Evolutionary conservation across 2,329 filamentous ascomycete species (phyloP), one percentile per base, ranked within the genome.

Genomic region (Daldinia eschscholtzii): DNA sequence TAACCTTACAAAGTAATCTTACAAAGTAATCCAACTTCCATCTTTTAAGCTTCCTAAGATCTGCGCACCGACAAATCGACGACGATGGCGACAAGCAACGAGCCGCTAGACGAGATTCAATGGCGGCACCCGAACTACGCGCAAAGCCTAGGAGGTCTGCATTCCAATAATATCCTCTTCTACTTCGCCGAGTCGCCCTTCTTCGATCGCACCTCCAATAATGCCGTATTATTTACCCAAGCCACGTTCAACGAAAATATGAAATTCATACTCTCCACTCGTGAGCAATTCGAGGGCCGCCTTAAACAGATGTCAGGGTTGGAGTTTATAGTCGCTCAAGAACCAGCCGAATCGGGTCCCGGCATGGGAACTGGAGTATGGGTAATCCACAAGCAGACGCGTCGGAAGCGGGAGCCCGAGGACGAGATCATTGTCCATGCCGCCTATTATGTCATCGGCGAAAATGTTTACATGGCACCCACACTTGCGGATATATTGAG

Each of bases 111-210:
- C 78, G 89, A 92, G 81, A 90, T 91, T 68, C 87, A 89, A 83
- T 92, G 89, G 89, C 84, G 83, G 67, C 84, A 85, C 41, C 87
- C 87, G 20, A 79, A 79, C 56, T 80, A 82, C 48, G 81, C 85
- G 52, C 81, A 83, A 56, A 77, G 80, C 52, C 86, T 88, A 82
- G 85, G 83, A 69, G 86, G 88, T 76, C 84, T 92, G 58, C 89
- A 92, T 79, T 87, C 83, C 72, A 91, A 91, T 77, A 85, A 85
- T 52, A 83, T 92, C 67, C 86, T 91, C 66, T 89, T 87, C 81
- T 92, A 92, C 81, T 91, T 92, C 72, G 86, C 88, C 72, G 82
- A 86, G 68, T 91, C 89, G 67, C 89, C 89, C 26, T 92, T 91
- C 80, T 92, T 88, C 80, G 89, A 91, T 78, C 83, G 81, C 67